Evolutionary conservation across 1,284 basidiomycete genomes (phyloP).

Genomic region (Cystobasidium pallidum): DNA sequence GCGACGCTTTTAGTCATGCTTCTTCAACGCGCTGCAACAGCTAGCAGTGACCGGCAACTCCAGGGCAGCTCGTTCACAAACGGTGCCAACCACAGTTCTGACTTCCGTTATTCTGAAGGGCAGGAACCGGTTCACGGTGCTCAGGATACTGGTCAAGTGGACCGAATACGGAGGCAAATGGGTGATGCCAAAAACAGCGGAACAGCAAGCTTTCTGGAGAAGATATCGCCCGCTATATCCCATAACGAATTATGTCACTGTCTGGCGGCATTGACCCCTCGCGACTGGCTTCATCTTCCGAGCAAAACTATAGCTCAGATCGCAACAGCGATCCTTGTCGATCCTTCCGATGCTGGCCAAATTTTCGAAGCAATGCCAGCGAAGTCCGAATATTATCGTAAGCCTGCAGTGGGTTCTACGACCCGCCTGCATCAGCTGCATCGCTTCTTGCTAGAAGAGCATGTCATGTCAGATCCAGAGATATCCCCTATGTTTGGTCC

Average conservation of each 20-base stretch:
- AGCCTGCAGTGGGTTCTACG: background rate
- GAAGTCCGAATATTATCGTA: background rate
- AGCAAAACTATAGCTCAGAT: background rate
- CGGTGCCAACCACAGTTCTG: too few species aligned
- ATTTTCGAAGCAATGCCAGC: background rate
- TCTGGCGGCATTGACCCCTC: background rate
- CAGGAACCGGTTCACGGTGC: too few species aligned
- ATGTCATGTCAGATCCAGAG: background rate
- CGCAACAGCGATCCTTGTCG: background rate
- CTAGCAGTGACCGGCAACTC: background rate
- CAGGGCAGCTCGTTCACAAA: too few species aligned
- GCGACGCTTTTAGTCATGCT: background rate
- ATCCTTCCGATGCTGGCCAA: background rate
- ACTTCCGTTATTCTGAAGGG: too few species aligned
- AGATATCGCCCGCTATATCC: background rate
- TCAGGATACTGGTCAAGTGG: background rate
- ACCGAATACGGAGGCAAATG: background rate
- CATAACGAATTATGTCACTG: background rate
- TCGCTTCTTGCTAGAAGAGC: background rate
- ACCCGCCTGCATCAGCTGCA: conserved; percentile 1
- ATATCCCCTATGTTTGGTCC: conserved; percentile 8
- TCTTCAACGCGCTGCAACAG: background rate
- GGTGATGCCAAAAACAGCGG: background rate
- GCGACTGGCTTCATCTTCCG: background rate
- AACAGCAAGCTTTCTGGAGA: background rate